phyloP scores from a whole-genome alignment of 805 yeast genomes.

The Sugiyamaella marilandica region DNA sequence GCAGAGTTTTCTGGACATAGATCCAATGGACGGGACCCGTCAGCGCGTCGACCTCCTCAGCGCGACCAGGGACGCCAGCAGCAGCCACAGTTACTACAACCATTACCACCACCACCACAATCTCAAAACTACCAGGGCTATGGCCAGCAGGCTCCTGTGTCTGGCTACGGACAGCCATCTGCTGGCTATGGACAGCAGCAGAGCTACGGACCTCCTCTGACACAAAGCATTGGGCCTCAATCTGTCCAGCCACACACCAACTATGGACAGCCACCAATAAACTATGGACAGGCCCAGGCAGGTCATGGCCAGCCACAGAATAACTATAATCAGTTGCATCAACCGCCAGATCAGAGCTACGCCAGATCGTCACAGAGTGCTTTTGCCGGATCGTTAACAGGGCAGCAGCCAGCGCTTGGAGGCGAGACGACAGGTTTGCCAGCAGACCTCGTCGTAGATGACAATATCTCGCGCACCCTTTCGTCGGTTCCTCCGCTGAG shows the following conservation, averaged over 20 bases:
- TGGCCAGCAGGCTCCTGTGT: neutral
- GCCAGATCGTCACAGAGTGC: neutral
- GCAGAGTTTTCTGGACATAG: conserved; percentile 21
- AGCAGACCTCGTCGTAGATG: conserved; percentile 31
- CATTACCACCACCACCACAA: conserved; percentile 7
- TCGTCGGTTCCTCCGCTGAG: conserved; percentile 46
- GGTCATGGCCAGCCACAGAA: too few species aligned
- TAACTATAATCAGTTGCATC: neutral
- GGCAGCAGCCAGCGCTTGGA: conserved; percentile 10
- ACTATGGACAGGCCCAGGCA: neutral
- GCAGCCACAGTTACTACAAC: conserved; percentile 13
- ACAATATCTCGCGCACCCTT: conserved; percentile 45
- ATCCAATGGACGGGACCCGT: neutral
- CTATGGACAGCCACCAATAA: neutral
- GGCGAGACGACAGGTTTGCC: conserved; percentile 33
- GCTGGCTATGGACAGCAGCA: conserved; percentile 5
- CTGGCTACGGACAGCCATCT: neutral
- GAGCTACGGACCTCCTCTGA: neutral
- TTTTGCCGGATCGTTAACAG: neutral
- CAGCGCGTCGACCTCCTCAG: neutral
- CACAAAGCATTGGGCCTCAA: neutral
- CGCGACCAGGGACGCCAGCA: conserved; percentile 2
- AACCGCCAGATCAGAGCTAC: neutral
- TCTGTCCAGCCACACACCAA: conserved; percentile 13
- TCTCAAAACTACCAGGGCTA: conserved; percentile 5